These are phyloP conservation scores for Globisporangium ultimum DNA, from an alignment of 352 stramenopile genomes.

Conservation along the genomic window DNA sequence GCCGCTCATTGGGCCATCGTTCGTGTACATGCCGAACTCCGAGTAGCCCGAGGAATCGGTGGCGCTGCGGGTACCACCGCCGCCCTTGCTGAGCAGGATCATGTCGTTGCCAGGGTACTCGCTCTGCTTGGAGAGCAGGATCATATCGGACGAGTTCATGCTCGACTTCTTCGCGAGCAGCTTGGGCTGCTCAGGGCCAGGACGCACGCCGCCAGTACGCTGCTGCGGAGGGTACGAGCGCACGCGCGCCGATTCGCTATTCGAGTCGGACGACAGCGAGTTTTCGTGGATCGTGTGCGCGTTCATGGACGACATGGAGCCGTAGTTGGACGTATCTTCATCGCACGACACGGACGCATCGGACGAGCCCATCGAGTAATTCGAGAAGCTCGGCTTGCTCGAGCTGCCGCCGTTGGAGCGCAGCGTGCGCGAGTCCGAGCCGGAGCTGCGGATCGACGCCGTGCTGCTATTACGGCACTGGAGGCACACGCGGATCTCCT, in stretches of 20 bases:
- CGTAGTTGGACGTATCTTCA: conserved; percentile 29
- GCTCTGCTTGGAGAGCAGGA: conserved; percentile 19
- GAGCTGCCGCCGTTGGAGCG: conserved; percentile 20
- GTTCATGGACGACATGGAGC: conserved; percentile 26
- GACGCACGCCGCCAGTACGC: no score
- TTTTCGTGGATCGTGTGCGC: conserved; percentile 28
- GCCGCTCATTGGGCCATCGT: conserved; percentile 21
- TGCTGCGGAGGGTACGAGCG: conserved; percentile 3
- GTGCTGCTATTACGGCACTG: conserved; percentile 60
- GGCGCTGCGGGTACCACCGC: not conserved
- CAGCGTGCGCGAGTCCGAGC: conserved; percentile 21
- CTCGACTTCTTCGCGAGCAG: conserved; percentile 14
- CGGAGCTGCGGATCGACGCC: conserved; percentile 58
- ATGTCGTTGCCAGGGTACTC: conserved; percentile 38
- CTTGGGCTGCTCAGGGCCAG: conserved; percentile 18
- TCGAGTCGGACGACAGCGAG: conserved; percentile 56
- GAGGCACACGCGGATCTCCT: conserved; percentile 75
- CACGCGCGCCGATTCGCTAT: conserved; percentile 40
- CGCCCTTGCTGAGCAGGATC: conserved; percentile 37
- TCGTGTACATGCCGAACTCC: conserved; percentile 36
- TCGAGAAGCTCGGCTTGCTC: conserved; percentile 49
- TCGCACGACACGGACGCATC: conserved; percentile 48
- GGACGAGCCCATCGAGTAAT: conserved; percentile 44
- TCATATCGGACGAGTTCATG: conserved; percentile 25
- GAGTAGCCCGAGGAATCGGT: conserved; percentile 32